Base-by-base conservation (phyloP, 2,329 filamentous ascomycete genomes). In the Paraphaeosphaeria sporulosa region DNA sequence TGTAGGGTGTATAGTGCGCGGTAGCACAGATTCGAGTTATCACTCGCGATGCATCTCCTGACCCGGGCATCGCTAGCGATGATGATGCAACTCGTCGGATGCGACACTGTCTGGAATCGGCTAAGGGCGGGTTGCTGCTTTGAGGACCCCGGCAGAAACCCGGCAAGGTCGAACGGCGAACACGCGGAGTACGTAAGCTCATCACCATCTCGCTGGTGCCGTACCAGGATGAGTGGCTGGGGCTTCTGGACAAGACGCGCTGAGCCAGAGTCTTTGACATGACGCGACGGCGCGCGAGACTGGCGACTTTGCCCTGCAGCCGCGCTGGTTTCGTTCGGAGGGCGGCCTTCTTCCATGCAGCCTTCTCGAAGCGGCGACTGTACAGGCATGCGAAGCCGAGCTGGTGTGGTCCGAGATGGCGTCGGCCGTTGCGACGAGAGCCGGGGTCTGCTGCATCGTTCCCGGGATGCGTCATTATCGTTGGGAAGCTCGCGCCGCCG, bases 121-220 rank as follows among this genome's bases (percentile, higher is more conserved):
- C 36, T 54, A 54, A 65, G 65, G 64, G 47, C 71, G 71, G 71
- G 48, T 64, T 72, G 64, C 71, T 71, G 59, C 58, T 63, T 72
- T 68, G 67, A 55, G 44, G 46, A 56, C 34, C 51, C 62, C 64
- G 65, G 32, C 48, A 25, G 54, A 67, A 66, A 63, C 60, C 51
- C 57, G 60, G 48, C 55, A 55, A 46, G 15, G 42, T 17, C 25
- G 4, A 27, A 12, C 44, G 43, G 38, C 38, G 38, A n/a, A n/a
- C 38, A 9, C 38, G 46, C 40, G 46, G 30, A 30, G 57, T 63
- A 42, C 58, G 67, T 67, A 66, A 64, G 65, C 65, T 65, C 55
- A 67, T 58, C 17, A n/a, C 38, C 7, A 8, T n/a, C n/a, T 15
- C 4, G 13, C 36, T 12, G 17, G 36, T 38, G 17, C 8, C 40